Conservation (phyloP, 768 basidiomycete species). For the Boletus edulis region DNA sequence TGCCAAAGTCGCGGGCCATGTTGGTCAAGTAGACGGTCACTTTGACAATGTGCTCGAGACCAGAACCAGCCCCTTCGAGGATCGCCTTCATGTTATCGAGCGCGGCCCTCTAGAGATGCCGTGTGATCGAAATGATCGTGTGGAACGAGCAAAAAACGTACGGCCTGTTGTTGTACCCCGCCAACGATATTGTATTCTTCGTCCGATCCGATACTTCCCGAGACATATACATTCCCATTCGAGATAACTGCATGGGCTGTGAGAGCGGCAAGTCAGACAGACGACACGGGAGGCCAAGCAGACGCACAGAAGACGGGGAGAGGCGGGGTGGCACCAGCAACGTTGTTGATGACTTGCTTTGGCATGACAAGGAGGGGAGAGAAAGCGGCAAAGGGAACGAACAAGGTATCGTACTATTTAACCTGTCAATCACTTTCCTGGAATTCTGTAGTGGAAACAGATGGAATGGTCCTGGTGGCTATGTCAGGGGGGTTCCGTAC, state of each 20-base stretch:
- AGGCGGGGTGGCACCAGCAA: slow-evolving; percentile 31
- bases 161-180: slow-evolving; percentile 37
- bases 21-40: slow-evolving; percentile 39
- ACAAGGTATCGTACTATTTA: not conserved
- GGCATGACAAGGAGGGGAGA: slow-evolving; percentile 17
- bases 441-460: no score
- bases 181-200: slow-evolving; percentile 34
- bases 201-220: slow-evolving; percentile 39
- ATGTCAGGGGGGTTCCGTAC: not conserved
- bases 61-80: slow-evolving; percentile 38
- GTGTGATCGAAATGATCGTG: not conserved
- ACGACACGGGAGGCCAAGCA: not conserved
- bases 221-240: slow-evolving; percentile 36
- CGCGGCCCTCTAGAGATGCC: slow-evolving; percentile 31
- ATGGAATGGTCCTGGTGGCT: not conserved
- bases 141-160: slow-evolving; percentile 18
- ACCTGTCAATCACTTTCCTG: no score
- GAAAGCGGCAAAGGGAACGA: not conserved
- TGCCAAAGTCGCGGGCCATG: slow-evolving; percentile 35
- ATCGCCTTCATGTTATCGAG: slow-evolving; percentile 38
- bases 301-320: slow-evolving; percentile 35
- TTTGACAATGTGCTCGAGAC: slow-evolving; percentile 38
- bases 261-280: not conserved
- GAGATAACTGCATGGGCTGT: slow-evolving; percentile 40
- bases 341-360: slow-evolving; percentile 27